Percentiles rank a stretch among this genome's conserved stretches.
These are phyloP conservation scores for Cyberlindnera meyerae DNA, from an alignment of 805 yeast species.

Conservation along the genomic window DNA sequence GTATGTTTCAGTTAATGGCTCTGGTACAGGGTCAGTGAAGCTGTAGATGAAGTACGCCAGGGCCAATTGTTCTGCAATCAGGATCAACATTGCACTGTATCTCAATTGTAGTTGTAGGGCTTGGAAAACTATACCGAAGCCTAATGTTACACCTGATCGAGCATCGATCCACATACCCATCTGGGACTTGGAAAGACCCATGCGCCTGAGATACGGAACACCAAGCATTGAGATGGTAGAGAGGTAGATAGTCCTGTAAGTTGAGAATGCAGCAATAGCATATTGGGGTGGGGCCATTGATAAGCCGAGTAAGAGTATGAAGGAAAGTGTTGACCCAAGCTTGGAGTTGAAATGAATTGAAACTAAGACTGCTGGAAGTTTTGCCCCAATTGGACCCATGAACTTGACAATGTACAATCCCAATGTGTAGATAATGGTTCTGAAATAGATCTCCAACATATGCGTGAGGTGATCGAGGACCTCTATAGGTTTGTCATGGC, in stretches of 20 bases:
- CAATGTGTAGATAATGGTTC: no score
- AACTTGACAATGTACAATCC: no score
- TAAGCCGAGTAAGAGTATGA: no score
- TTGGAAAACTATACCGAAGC: slow-evolving; percentile 16
- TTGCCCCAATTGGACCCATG: no score
- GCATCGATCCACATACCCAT: slow-evolving; percentile 19
- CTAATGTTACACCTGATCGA: slow-evolving; percentile 15
- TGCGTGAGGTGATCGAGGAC: no score
- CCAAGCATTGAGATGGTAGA: slow-evolving; percentile 10
- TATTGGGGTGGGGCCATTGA: no score
- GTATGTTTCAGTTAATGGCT: slow-evolving; percentile 17
- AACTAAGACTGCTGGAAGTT: no score
- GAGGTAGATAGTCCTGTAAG: slow-evolving; percentile 7
- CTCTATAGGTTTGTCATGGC: no score
- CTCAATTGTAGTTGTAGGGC: slow-evolving; percentile 1
- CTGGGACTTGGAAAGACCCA: slow-evolving; percentile 12
- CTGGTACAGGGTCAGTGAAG: slow-evolving; percentile 18
- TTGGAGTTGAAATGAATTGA: no score
- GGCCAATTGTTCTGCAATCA: slow-evolving; percentile 16
- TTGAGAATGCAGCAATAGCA: no score
- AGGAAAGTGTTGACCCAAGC: no score
- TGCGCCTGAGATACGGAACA: slow-evolving; percentile 16
- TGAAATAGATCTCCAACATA: no score
- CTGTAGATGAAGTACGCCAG: slow-evolving; percentile 15
- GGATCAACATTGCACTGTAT: slow-evolving; percentile 10